Evolutionary conservation across 2,329 filamentous ascomycete species (phyloP).

Genomic region (Trichoderma aggressivum): DNA sequence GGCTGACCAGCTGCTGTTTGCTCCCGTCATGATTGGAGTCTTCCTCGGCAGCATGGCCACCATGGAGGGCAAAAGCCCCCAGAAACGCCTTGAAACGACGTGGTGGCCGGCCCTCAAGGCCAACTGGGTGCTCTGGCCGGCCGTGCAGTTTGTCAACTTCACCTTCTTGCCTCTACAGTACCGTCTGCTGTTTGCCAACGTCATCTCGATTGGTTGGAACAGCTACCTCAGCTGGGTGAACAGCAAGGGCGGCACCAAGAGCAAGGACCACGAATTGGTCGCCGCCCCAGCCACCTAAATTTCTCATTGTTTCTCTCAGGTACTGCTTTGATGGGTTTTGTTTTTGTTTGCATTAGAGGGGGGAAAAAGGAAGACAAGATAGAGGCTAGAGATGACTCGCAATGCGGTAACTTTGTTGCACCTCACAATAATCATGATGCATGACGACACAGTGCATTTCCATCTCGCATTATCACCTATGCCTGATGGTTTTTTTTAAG

Average conservation of each 20-base stretch:
- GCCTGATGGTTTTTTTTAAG: neutral
- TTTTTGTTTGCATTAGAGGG: neutral
- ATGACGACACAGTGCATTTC: constrained; percentile 11
- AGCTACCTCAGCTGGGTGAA: constrained; percentile 62
- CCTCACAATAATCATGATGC: constrained; percentile 7
- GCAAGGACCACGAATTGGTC: constrained; percentile 18
- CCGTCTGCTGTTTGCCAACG: constrained; percentile 80
- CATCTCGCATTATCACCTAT: neutral
- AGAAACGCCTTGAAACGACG: constrained; percentile 67
- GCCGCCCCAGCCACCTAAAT: constrained; percentile 8
- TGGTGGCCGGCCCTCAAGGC: constrained; percentile 71
- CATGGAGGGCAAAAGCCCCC: constrained; percentile 61
- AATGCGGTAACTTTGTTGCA: neutral
- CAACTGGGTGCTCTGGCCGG: constrained; percentile 87
- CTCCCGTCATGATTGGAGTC: constrained; percentile 74
- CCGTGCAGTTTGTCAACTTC: constrained; percentile 84
- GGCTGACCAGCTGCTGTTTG: constrained; percentile 78
- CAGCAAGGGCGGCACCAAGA: constrained; percentile 35
- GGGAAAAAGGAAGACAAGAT: neutral
- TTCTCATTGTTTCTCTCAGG: neutral
- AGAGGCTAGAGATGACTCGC: constrained; percentile 8
- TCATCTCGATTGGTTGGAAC: constrained; percentile 68
- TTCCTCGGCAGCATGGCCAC: constrained; percentile 85
- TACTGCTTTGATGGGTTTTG: neutral
- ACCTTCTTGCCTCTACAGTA: constrained; percentile 79